Evolutionary conservation across 495 filamentous ascomycete species (phyloP).

Genomic region (Talaromyces wortmannii): DNA sequence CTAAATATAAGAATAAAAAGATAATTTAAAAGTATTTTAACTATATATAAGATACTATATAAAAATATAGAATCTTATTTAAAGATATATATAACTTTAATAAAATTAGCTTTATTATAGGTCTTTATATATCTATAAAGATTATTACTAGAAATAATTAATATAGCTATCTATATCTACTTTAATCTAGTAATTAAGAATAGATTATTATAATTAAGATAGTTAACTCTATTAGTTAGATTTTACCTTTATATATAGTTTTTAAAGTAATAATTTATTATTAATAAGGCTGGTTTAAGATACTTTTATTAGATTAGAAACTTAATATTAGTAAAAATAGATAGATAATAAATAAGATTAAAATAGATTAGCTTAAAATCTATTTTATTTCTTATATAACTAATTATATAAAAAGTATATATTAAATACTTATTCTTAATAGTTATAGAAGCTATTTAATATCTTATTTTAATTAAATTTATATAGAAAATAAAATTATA

Average conservation of each 20-base stretch:
- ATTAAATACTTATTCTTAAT: neutral
- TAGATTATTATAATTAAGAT: no score
- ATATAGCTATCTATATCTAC: neutral
- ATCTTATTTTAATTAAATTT: neutral
- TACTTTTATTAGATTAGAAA: neutral
- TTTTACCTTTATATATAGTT: neutral
- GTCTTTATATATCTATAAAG: neutral
- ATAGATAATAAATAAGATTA: neutral
- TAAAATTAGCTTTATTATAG: neutral
- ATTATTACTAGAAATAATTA: neutral
- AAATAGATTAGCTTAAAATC: no score
- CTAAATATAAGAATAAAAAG: no score
- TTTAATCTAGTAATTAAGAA: neutral
- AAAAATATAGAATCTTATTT: no score
- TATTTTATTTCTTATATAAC: no score
- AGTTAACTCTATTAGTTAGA: no score
- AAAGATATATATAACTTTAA: no score
- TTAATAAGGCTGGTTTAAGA: neutral
- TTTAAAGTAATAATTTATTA: neutral
- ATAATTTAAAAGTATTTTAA: no score
- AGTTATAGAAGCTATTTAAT: neutral
- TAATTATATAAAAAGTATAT: neutral
- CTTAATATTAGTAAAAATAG: neutral
- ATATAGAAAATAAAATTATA: neutral
- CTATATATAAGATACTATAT: no score